phyloP scores from a whole-genome alignment of 1,139 yeast species.

The Zygoascus meyerae region DNA sequence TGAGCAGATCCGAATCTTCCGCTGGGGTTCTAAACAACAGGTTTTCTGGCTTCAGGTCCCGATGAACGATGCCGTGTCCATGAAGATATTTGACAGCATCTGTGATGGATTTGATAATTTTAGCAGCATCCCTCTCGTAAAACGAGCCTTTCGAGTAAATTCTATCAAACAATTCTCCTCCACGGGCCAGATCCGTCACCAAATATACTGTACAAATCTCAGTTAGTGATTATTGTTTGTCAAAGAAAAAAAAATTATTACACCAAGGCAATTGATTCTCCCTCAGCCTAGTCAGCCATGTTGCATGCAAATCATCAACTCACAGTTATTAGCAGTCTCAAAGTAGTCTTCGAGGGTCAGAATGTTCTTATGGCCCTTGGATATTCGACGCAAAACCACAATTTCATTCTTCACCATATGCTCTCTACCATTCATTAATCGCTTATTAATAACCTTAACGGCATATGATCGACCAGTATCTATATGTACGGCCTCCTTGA shows the following conservation, averaged over 20 bases:
- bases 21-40: constrained; percentile 49
- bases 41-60: constrained; percentile 93
- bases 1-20: constrained; percentile 46
- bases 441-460: constrained; percentile 40
- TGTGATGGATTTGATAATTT: constrained; percentile 44
- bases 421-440: constrained; percentile 41
- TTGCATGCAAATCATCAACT: constrained; percentile 1
- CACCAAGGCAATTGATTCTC: too few species aligned
- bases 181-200: constrained; percentile 61
- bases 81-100: constrained; percentile 63
- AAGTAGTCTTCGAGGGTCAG: constrained; percentile 63
- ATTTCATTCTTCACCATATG: constrained; percentile 53
- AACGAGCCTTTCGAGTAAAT: constrained; percentile 49
- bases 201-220: constrained; percentile 38
- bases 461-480: constrained; percentile 37
- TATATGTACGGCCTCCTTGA: constrained; percentile 38
- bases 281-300: too few species aligned
- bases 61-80: constrained; percentile 72
- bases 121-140: constrained; percentile 47
- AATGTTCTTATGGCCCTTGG: constrained; percentile 51
- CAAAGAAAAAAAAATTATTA: too few species aligned
- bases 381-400: constrained; percentile 43
- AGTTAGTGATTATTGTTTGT: too few species aligned
- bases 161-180: constrained; percentile 65
- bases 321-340: constrained; percentile 50